phyloP scores from a whole-genome alignment of 495 filamentous ascomycete genomes.

The Talaromyces liani region DNA sequence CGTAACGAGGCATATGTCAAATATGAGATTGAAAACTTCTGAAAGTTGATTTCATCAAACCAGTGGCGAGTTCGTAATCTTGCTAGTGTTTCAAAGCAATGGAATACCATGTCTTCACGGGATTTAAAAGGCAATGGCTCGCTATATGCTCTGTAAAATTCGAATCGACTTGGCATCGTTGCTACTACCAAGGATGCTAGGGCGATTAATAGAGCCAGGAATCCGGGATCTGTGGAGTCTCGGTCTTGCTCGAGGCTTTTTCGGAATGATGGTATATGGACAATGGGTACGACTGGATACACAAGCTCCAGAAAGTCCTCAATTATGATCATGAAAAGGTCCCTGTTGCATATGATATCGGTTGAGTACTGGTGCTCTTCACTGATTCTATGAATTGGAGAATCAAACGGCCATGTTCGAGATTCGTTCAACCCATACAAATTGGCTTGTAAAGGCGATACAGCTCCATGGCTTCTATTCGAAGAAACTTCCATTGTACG shows the following conservation, averaged over 20 bases:
- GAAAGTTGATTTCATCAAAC: slow-evolving; percentile 19
- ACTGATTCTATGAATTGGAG: not conserved
- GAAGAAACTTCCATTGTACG: not conserved
- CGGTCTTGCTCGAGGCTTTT: slow-evolving; percentile 9
- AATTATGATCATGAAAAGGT: slow-evolving; percentile 15
- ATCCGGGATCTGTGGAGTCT: slow-evolving; percentile 14
- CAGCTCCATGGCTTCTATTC: not conserved
- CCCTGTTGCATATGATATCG: slow-evolving; percentile 14
- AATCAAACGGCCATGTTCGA: not conserved
- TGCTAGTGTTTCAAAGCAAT: slow-evolving; percentile 13
- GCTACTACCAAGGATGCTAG: slow-evolving; percentile 19
- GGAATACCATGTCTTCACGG: slow-evolving; percentile 16
- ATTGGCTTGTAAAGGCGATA: not conserved
- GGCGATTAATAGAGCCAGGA: slow-evolving; percentile 11
- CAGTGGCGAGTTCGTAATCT: slow-evolving; percentile 11
- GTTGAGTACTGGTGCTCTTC: slow-evolving; percentile 7
- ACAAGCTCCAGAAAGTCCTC: slow-evolving; percentile 17
- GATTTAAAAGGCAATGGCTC: slow-evolving; percentile 12
- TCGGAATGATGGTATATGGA: slow-evolving; percentile 18
- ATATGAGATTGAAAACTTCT: slow-evolving; percentile 19
- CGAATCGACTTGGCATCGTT: slow-evolving; percentile 15
- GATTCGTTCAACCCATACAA: not conserved
- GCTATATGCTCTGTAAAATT: slow-evolving; percentile 9
- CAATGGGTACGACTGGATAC: slow-evolving; percentile 18
- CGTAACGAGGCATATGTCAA: slow-evolving; percentile 15